Evolutionary conservation across 139 green algal species (phyloP).

Genomic region (Trebouxia sp.): DNA sequence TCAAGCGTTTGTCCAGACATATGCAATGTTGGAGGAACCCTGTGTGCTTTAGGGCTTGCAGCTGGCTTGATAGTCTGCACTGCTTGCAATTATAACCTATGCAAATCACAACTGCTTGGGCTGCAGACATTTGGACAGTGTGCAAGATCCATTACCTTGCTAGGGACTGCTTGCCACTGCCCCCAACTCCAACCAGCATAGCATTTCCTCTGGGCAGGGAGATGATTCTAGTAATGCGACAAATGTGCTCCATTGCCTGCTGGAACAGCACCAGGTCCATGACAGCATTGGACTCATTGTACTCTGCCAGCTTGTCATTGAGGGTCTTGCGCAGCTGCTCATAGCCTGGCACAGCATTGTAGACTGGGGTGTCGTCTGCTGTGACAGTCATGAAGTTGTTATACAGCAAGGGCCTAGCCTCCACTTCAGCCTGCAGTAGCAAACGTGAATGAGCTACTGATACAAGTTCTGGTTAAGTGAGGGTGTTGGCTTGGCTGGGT

Average conservation of each 20-base stretch:
- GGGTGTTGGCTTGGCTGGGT: too few species aligned
- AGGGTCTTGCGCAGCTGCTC: slow-evolving; percentile 70
- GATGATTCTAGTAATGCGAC: slow-evolving; percentile 81
- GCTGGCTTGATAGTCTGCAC: too few species aligned
- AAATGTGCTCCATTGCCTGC: slow-evolving; percentile 83
- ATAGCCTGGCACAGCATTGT: slow-evolving; percentile 46
- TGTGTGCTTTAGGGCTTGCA: neutral
- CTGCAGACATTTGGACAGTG: too few species aligned
- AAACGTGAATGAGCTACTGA: too few species aligned
- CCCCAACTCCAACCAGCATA: slow-evolving; percentile 86
- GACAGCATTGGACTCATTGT: slow-evolving; percentile 86
- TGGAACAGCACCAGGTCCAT: slow-evolving; percentile 91
- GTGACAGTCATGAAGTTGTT: slow-evolving; percentile 52
- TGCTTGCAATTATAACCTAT: too few species aligned
- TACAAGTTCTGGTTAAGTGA: too few species aligned
- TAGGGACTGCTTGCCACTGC: slow-evolving; percentile 78
- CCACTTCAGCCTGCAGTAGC: slow-evolving; percentile 58
- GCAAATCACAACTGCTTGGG: too few species aligned
- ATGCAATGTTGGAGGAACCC: neutral
- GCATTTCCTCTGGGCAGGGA: slow-evolving; percentile 80
- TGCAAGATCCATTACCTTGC: too few species aligned
- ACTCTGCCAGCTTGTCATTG: slow-evolving; percentile 82
- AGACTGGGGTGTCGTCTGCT: slow-evolving; percentile 60
- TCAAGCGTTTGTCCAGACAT: too few species aligned
- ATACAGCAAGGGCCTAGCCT: slow-evolving; percentile 74